These are phyloP conservation scores for Calonectria hawksworthii DNA, from an alignment of 2,329 filamentous ascomycete genomes.

Conservation along the genomic window DNA sequence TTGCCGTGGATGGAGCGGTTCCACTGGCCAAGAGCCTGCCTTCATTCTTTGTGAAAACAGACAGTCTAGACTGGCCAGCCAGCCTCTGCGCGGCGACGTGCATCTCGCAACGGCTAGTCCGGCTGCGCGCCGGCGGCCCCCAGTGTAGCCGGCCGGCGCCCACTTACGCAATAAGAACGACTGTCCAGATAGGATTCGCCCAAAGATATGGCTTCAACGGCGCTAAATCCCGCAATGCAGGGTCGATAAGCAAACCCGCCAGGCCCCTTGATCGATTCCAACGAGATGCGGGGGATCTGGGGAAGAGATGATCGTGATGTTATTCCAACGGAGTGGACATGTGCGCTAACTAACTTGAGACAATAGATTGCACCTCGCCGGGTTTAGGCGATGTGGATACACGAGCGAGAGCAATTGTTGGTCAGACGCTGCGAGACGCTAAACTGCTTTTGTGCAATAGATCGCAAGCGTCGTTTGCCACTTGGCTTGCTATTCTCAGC, in stretches of 20 bases:
- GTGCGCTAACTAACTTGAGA: background rate
- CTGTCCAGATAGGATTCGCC: background rate
- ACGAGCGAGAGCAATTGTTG: background rate
- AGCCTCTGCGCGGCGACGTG: background rate
- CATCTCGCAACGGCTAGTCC: background rate
- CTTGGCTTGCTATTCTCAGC: background rate
- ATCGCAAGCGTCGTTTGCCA: background rate
- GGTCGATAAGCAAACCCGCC: background rate
- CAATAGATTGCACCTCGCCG: background rate
- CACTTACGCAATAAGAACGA: slow-evolving; percentile 9
- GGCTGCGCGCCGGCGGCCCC: background rate
- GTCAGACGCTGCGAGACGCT: background rate
- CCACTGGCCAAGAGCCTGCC: background rate
- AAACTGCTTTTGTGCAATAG: slow-evolving; percentile 9
- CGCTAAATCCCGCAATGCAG: slow-evolving; percentile 2
- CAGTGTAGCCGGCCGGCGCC: background rate
- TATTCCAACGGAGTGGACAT: background rate
- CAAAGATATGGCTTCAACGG: background rate
- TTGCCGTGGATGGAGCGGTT: background rate
- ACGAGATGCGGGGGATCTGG: slow-evolving; percentile 17
- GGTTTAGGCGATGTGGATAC: background rate
- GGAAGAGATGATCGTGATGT: slow-evolving; percentile 1
- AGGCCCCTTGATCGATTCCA: background rate
- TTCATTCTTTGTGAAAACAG: background rate
- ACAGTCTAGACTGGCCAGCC: background rate